Percentiles rank a stretch among this genome's conserved stretches.
These are phyloP conservation scores for Huntiella abstrusa DNA, from an alignment of 2,329 filamentous ascomycete genomes.

Conservation along the genomic window DNA sequence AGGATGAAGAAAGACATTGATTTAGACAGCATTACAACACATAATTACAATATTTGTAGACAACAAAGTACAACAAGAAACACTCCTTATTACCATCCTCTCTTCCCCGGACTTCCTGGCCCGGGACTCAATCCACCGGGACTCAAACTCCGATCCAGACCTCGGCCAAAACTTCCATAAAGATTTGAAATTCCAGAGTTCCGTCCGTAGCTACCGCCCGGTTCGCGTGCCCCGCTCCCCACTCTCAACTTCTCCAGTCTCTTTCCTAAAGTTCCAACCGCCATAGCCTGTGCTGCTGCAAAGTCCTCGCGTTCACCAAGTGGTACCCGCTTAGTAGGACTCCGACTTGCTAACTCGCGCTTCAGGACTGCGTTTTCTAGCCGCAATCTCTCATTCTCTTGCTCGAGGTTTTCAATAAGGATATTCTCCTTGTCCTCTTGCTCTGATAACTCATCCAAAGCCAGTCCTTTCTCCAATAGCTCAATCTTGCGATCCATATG, in stretches of 20 bases:
- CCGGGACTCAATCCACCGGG: conserved; percentile 1
- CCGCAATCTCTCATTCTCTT: conserved; percentile 52
- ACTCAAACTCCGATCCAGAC: background rate
- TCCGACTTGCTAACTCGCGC: conserved; percentile 44
- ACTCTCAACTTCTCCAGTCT: conserved; percentile 7
- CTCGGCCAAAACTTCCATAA: background rate
- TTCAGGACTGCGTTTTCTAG: conserved; percentile 45
- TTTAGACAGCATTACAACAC: background rate
- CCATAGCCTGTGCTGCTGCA: conserved; percentile 5
- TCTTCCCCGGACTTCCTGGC: background rate
- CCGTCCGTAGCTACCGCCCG: background rate
- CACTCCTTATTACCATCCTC: too few relatives aligned
- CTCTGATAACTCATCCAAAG: conserved; percentile 16
- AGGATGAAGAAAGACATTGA: background rate
- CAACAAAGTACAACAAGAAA: background rate
- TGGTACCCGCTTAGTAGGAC: conserved; percentile 40
- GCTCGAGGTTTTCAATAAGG: conserved; percentile 42
- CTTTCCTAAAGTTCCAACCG: conserved; percentile 6
- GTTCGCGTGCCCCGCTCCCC: background rate
- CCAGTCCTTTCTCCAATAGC: conserved; percentile 32
- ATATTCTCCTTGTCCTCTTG: conserved; percentile 38
- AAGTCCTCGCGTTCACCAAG: conserved; percentile 35
- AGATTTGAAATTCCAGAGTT: background rate
- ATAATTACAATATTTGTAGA: background rate
- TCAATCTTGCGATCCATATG: conserved; percentile 78